Conservation (phyloP, 176 grass and related monocot genomes). For the Ensete ventricosum region DNA sequence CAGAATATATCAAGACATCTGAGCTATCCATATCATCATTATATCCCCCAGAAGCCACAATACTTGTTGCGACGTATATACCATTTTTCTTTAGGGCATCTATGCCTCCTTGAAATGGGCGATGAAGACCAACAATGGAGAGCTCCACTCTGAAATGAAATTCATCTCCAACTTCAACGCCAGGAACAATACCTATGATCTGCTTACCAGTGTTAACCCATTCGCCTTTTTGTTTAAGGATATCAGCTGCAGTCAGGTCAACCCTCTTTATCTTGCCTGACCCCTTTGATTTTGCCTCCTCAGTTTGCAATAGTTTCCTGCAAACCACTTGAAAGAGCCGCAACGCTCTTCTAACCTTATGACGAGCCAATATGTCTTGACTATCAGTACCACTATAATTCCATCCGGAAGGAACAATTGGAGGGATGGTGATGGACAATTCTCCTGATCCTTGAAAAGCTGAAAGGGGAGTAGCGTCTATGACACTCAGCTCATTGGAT, state of each 20-base stretch:
- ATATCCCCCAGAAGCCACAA: constrained; percentile 66
- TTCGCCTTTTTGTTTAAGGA: constrained; percentile 36
- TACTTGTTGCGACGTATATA: constrained; percentile 43
- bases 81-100: constrained; percentile 32
- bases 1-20: constrained; percentile 73
- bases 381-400: constrained; percentile 9
- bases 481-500: constrained; percentile 9
- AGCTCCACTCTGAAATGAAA: constrained; percentile 66
- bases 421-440: constrained; percentile 18
- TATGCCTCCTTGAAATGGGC: constrained; percentile 51
- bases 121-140: constrained; percentile 59
- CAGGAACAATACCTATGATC: constrained; percentile 45
- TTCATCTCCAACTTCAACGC: constrained; percentile 79
- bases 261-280: constrained; percentile 26
- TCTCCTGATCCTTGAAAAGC: constrained; percentile 26
- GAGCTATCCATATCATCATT: constrained; percentile 50
- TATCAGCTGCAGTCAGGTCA: constrained; percentile 37
- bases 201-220: constrained; percentile 30
- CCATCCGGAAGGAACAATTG: constrained; percentile 12
- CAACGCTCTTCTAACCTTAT: constrained; percentile 35
- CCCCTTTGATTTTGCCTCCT: constrained; percentile 20
- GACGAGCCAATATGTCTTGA: constrained; percentile 23
- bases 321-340: constrained; percentile 40
- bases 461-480: background rate
- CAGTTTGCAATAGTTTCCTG: constrained; percentile 34